phyloP scores from a whole-genome alignment of 805 yeast genomes.

The Lachancea meyersii region DNA sequence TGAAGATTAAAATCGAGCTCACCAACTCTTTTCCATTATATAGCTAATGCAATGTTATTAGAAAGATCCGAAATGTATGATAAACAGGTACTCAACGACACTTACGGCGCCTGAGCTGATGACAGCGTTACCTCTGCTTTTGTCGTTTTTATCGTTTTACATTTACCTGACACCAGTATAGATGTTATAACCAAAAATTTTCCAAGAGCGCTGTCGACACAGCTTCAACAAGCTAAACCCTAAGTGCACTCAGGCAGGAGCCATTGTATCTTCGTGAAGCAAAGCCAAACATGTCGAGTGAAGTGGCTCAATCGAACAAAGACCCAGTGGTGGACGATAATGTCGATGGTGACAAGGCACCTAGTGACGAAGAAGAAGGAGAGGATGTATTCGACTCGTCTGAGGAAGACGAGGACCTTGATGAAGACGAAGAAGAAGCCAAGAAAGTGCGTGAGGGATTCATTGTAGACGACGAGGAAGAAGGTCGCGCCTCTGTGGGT shows the following conservation, averaged over 20 bases:
- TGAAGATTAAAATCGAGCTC: slow-evolving; percentile 1
- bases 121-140: not conserved
- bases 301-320: slow-evolving; percentile 12
- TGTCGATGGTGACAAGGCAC: slow-evolving; percentile 35
- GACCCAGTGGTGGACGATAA: slow-evolving; percentile 34
- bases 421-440: slow-evolving; percentile 87
- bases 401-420: slow-evolving; percentile 81
- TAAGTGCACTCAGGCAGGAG: not conserved
- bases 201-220: not conserved
- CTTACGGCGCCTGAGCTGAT: no score
- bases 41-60: not conserved
- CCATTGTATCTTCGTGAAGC: not conserved
- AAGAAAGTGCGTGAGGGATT: slow-evolving; percentile 82
- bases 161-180: not conserved
- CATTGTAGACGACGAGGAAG: slow-evolving; percentile 88
- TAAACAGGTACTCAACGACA: no score
- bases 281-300: slow-evolving; percentile 8
- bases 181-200: not conserved
- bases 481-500: slow-evolving; percentile 34
- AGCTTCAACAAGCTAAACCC: not conserved
- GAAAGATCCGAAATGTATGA: no score
- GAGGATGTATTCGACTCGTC: slow-evolving; percentile 62
- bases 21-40: no score
- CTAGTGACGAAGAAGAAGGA: slow-evolving; percentile 40
- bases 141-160: not conserved